Conservation (phyloP, 2,329 filamentous ascomycete species). For the Epicoccum nigrum region DNA sequence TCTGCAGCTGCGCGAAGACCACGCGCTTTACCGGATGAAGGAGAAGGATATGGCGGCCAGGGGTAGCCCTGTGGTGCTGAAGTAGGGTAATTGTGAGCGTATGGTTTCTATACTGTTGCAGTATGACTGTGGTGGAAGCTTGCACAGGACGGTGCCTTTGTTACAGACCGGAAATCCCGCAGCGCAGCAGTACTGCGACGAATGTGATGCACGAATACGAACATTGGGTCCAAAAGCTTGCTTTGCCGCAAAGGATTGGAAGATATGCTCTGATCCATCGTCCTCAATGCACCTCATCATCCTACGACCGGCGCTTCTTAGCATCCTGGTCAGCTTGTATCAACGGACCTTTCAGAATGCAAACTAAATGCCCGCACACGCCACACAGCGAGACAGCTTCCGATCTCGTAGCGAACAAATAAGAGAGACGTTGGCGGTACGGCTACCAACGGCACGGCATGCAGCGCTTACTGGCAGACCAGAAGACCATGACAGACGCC, state of each 20-base stretch:
- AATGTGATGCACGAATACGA: neutral
- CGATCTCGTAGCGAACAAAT: neutral
- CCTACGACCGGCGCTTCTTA: neutral
- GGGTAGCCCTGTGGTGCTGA: neutral
- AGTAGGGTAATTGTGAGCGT: neutral
- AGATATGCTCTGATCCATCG: neutral
- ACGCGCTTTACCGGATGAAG: neutral
- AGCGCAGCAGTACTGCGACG: neutral
- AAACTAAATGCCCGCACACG: neutral
- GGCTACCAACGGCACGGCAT: neutral
- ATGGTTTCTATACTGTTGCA: neutral
- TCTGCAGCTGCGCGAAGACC: neutral
- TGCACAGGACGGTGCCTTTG: neutral
- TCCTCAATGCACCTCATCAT: neutral
- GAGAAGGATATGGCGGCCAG: neutral
- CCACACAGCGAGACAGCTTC: conserved; percentile 5
- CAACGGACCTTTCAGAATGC: neutral
- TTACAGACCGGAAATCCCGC: no score
- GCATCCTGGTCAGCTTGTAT: neutral
- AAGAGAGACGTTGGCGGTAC: conserved; percentile 2
- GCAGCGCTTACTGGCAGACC: conserved; percentile 1
- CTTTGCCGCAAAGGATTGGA: neutral
- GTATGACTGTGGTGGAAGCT: neutral
- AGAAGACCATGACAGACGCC: neutral
- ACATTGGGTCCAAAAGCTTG: neutral